Percentiles rank a stretch among this genome's conserved stretches.
These are phyloP conservation scores for Diaporthe sp. DNA, from an alignment of 2,329 filamentous ascomycete genomes.

Conservation along the genomic window DNA sequence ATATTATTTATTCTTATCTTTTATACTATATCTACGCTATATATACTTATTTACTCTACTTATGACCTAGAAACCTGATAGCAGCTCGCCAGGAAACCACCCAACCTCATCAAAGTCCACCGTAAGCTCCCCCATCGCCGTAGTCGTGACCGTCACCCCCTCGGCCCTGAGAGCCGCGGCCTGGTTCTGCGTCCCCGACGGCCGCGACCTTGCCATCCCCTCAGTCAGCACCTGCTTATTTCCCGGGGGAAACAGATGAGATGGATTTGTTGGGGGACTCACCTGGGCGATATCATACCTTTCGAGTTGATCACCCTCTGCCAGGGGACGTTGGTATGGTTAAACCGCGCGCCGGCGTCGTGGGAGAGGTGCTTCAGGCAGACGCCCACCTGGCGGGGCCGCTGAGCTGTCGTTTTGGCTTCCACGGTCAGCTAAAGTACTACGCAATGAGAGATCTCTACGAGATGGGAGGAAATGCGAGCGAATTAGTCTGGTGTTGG, in stretches of 20 bases:
- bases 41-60: too few species aligned
- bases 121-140: conserved; percentile 64
- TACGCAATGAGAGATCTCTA: too few species aligned
- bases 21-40: too few species aligned
- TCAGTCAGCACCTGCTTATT: conserved; percentile 10
- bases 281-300: conserved; percentile 89
- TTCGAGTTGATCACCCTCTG: conserved; percentile 92
- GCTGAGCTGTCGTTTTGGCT: conserved; percentile 51
- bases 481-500: too few species aligned
- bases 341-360: conserved; percentile 68
- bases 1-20: too few species aligned
- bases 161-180: conserved; percentile 64
- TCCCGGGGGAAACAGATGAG: not conserved
- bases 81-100: conserved; percentile 69
- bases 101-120: conserved; percentile 67
- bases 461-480: too few species aligned
- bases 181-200: conserved; percentile 63
- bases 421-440: too few species aligned
- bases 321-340: conserved; percentile 89
- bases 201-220: conserved; percentile 60
- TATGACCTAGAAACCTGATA: too few species aligned
- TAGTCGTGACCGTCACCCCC: conserved; percentile 64
- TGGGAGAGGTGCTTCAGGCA: conserved; percentile 88
- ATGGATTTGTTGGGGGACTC: conserved; percentile 1
- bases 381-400: conserved; percentile 87